Evolutionary conservation across 768 basidiomycete genomes (phyloP).

Genomic region (Hysterangium stoloniferum): DNA sequence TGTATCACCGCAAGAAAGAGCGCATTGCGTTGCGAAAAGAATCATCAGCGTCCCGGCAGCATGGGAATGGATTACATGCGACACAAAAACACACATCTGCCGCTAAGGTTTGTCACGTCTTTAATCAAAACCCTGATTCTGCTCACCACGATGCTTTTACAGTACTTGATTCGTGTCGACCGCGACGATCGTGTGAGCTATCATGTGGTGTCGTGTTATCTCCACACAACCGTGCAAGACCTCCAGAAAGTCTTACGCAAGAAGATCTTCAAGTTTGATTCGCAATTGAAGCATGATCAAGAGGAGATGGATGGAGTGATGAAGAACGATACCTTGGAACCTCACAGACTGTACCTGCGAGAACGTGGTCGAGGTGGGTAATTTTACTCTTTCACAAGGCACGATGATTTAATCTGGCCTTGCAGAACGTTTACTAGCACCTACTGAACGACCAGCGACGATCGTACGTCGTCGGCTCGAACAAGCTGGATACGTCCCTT

Average conservation of each 20-base stretch:
- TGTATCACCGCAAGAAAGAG: constrained; percentile 11
- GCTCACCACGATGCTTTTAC: not conserved
- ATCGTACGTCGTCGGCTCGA: constrained; percentile 78
- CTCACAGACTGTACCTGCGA: constrained; percentile 64
- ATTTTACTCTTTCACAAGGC: not conserved
- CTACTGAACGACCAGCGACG: constrained; percentile 74
- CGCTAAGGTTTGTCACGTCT: too few relatives aligned
- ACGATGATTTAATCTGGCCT: not conserved
- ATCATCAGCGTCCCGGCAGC: constrained; percentile 17
- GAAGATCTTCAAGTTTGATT: constrained; percentile 42
- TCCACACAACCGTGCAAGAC: constrained; percentile 60
- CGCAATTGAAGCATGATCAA: constrained; percentile 25
- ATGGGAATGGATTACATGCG: constrained; percentile 6
- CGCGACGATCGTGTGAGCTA: constrained; percentile 57
- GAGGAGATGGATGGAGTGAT: not conserved
- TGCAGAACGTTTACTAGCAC: constrained; percentile 75
- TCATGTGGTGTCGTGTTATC: constrained; percentile 57
- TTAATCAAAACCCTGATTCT: not conserved
- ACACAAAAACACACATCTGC: not conserved
- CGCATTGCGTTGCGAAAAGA: constrained; percentile 15
- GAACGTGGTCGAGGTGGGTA: constrained; percentile 63
- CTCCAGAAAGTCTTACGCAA: constrained; percentile 54
- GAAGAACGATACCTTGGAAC: constrained; percentile 26
- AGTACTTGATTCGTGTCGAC: constrained; percentile 70
- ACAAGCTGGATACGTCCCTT: constrained; percentile 81